Evolutionary conservation across 176 grass and related monocot genomes (phyloP), one percentile per base, ranked within the genome.

Genomic region (Aegilops longissima): DNA sequence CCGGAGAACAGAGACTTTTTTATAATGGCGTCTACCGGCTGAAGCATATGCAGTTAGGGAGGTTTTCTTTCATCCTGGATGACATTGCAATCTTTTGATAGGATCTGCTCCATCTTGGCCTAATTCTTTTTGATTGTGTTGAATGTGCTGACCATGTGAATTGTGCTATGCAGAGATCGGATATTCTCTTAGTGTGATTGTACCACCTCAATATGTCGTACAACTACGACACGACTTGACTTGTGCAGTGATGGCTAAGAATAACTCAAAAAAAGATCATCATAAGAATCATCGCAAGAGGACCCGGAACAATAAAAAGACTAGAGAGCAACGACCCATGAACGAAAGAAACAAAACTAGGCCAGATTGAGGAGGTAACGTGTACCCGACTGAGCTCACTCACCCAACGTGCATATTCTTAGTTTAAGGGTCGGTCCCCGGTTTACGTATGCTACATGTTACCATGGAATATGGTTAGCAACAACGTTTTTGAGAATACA

Each of bases 401-500:
- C n/a, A 49, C 24, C 52, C 65, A 29, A 30, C 13, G 4, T 51
- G 13, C 47, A 51, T 51, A 51, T 39, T 72, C 21, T 72, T 72
- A 72, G 70, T 72, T 14, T 72, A 72, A 72, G 36, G 36, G 20
- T 21, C 36, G 20, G 5, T 42, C 70, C 36, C 35, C 8, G 35
- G 34, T n/a, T 33, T 35, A 42, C 5, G 5, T 42, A 42, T 72
- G 8, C 36, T 72, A 21, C 70, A 71, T 44, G 36, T 23, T 72
- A 21, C 69, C 69, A 20, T 72, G 69, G 69, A 72, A 72, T 42
- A 10, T 72, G 36, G 39, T 72, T 72, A 72, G 68, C 68, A 71
- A 39, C 18, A 47, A 47, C 12, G 1, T 44, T 42, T 44, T 44
- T 44, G 42, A 44, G 42, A 44, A 44, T 44, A 44, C 42, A 12